These are phyloP conservation scores for Xylaria intraflava DNA, from an alignment of 495 filamentous ascomycete genomes.

Conservation along the genomic window DNA sequence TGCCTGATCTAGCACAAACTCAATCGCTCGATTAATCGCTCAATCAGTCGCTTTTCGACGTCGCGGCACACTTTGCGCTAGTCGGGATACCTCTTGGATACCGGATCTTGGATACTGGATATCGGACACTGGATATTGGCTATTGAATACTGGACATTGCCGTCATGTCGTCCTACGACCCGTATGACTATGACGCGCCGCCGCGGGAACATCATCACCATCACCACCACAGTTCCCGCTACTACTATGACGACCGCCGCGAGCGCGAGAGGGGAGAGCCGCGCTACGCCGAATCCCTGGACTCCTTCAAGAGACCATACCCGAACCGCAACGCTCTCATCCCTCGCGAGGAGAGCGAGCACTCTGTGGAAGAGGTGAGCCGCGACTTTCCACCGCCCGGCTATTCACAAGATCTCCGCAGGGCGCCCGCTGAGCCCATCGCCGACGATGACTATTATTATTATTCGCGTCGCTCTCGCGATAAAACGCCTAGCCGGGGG, in stretches of 20 bases:
- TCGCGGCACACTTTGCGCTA: neutral
- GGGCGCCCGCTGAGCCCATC: conserved; percentile 44
- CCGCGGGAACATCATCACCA: conserved; percentile 31
- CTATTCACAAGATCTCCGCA: conserved; percentile 45
- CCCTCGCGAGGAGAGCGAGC: conserved; percentile 50
- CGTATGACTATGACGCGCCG: conserved; percentile 42
- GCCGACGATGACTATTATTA: conserved; percentile 38
- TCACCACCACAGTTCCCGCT: conserved; percentile 24
- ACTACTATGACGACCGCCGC: conserved; percentile 42
- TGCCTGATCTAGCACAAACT: conserved; percentile 2
- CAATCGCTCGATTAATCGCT: neutral
- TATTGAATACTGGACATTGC: neutral
- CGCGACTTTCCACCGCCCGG: conserved; percentile 61
- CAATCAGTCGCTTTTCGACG: neutral
- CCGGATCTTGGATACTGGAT: too few relatives aligned
- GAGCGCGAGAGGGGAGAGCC: conserved; percentile 39
- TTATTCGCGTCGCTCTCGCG: conserved; percentile 33
- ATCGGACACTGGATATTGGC: too few relatives aligned
- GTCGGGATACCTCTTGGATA: too few relatives aligned
- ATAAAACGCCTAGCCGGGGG: conserved; percentile 31
- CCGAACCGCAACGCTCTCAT: conserved; percentile 43
- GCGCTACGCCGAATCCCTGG: conserved; percentile 43
- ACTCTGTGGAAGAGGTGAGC: conserved; percentile 60
- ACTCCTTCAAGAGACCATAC: conserved; percentile 40
- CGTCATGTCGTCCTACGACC: conserved; percentile 44